Conservation (phyloP, 2,329 filamentous ascomycete genomes). For the Ilyonectria robusta region DNA sequence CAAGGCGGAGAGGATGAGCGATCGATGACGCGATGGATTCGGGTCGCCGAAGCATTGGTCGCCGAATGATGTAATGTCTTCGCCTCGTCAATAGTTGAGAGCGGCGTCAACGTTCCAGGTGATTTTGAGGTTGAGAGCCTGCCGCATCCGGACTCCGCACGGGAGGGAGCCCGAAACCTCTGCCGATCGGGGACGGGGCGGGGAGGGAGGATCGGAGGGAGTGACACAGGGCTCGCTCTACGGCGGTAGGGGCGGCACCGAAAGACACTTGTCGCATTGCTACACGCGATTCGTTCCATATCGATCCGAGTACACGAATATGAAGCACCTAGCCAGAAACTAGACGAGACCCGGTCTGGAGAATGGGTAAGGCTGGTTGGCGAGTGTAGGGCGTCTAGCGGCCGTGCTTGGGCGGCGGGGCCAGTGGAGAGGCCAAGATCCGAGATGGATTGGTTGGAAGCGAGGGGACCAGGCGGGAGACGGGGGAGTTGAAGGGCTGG, state of each 20-base stretch:
- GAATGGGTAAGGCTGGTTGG: not conserved
- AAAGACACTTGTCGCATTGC: not conserved
- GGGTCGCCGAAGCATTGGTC: not conserved
- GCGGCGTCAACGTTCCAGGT: not conserved
- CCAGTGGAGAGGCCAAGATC: not conserved
- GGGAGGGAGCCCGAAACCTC: not conserved
- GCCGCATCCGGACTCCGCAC: constrained; percentile 5
- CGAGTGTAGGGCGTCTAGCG: not conserved
- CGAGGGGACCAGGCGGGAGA: not conserved
- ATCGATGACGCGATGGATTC: constrained; percentile 14
- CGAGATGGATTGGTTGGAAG: not conserved
- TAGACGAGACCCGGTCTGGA: not conserved
- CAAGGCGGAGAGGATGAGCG: not conserved
- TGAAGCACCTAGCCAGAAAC: not conserved
- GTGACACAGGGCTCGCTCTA: not conserved
- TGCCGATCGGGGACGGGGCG: constrained; percentile 25
- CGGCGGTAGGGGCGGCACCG: not conserved
- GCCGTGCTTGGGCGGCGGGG: not conserved
- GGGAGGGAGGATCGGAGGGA: constrained; percentile 9
- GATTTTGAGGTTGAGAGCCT: not conserved
- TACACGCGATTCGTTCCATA: not conserved
- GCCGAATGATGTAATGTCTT: constrained; percentile 12
- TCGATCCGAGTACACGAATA: not conserved
- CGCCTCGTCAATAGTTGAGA: not conserved
- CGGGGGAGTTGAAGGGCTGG: not conserved